These are phyloP conservation scores for Phialophora verrucosa DNA, from an alignment of 2,329 filamentous ascomycete genomes.

Conservation along the genomic window DNA sequence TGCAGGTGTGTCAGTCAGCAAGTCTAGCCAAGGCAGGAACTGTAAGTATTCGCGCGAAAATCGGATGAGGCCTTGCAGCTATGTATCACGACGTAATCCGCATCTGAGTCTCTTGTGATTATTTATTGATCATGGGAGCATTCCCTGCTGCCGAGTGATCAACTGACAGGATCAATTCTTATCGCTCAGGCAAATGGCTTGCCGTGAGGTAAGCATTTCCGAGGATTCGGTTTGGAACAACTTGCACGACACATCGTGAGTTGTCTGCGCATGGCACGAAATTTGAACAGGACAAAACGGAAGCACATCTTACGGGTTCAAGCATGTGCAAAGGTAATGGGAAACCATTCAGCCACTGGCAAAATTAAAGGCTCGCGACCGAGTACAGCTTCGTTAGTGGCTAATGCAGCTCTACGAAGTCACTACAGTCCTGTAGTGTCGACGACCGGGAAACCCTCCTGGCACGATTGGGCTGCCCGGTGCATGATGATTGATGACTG, in stretches of 20 bases:
- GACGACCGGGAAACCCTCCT: neutral
- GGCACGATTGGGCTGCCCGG: constrained; percentile 1
- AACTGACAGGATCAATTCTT: neutral
- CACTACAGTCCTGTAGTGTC: neutral
- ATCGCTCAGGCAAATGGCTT: neutral
- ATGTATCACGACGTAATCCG: neutral
- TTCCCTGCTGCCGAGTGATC: neutral
- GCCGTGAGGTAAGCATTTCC: neutral
- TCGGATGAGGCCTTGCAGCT: neutral
- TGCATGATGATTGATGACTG: constrained; percentile 21
- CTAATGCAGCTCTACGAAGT: neutral
- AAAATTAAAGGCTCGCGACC: neutral
- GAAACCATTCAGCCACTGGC: neutral
- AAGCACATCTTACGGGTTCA: neutral
- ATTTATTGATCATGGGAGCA: neutral
- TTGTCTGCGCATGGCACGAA: neutral
- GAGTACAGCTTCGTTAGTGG: neutral
- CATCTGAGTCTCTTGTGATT: neutral
- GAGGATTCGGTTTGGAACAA: neutral
- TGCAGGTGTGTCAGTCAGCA: constrained; percentile 23
- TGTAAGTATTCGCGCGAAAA: neutral
- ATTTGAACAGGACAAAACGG: neutral
- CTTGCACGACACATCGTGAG: neutral
- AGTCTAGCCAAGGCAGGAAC: constrained; percentile 9
- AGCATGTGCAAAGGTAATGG: neutral